These are phyloP conservation scores for Heritiera fomes DNA, from an alignment of 345 rosid species.

Conservation along the genomic window DNA sequence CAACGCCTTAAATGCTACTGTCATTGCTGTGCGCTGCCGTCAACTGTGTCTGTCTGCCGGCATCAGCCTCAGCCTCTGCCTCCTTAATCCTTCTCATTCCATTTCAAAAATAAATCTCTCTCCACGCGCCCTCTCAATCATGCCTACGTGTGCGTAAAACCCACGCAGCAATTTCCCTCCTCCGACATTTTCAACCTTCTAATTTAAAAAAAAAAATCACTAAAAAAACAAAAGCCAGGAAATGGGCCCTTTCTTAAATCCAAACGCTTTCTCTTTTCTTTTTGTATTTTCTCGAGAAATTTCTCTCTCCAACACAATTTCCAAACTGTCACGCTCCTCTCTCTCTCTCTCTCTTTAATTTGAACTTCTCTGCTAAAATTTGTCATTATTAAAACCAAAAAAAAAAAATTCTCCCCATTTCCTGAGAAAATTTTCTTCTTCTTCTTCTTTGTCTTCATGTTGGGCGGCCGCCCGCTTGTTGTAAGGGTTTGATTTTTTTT, in stretches of 20 bases:
- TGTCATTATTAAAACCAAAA: neutral
- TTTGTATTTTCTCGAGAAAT: slow-evolving; percentile 61
- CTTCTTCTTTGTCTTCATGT: neutral
- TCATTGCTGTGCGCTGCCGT: too few species aligned
- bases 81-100: too few species aligned
- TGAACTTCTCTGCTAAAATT: slow-evolving; percentile 36
- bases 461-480: neutral
- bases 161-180: neutral
- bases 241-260: slow-evolving; percentile 21
- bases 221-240: neutral
- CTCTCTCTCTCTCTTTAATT: slow-evolving; percentile 36
- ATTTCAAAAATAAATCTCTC: neutral
- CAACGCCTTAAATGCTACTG: too few species aligned
- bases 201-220: neutral
- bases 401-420: neutral
- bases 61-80: too few species aligned
- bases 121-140: neutral
- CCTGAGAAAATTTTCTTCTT: neutral
- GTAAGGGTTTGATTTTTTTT: neutral
- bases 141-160: neutral
- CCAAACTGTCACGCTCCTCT: slow-evolving; percentile 21
- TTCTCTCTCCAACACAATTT: slow-evolving; percentile 35
- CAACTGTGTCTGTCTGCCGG: too few species aligned
- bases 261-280: slow-evolving; percentile 4
- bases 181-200: neutral